Base-by-base conservation (phyloP, 2,329 filamentous ascomycete species). In the Penicillium sp. region DNA sequence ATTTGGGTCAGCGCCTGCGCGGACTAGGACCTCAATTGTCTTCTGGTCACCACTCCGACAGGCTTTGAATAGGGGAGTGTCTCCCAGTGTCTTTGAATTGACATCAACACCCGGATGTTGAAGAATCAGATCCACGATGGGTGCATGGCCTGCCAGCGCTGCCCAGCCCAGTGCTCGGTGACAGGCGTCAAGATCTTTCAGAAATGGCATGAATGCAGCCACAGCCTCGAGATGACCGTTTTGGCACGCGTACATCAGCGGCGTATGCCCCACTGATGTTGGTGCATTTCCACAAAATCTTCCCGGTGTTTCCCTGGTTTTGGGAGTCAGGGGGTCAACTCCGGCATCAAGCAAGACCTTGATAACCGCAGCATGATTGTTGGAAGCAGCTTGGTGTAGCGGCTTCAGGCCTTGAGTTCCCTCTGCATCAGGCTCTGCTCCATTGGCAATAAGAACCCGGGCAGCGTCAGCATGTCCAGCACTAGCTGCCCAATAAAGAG, bases 301-400 rank as follows among this genome's bases (percentile, higher is more conserved):
- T 11, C 33, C 27, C 2, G 31, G 20, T 4, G 4, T n/a, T 6
- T 31, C 37, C 16, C 16, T 17, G 21, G 34, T 38, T 25, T 45
- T 48, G 11, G 25, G 38, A 6, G 47, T 51, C 23, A 51, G 16
- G 9, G 50, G 50, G 23, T 43, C 21, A 11, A 45, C 43, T 20
- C 50, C 50, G 16, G 41, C 43, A 8, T 30, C 33, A 17, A 55
- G 45, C 13, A 57, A 17, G 16, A 48, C 17, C 23, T 36, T 53
- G 14, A 49, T 48, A n/a, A 49, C 40, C 4, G 36, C 42, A 14
- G 35, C 28, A 18, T 42, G 45, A 14, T 53, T 51, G 4, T 19
- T 9, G 14, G 16, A 19, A 13, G 52, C 54, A 18, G 54, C 52
- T 26, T 31, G n/a, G 32, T 56, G 52, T 17, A 57, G 41, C 10